Conservation (phyloP, 179 eudicot genomes). For the Silene noctiflora region DNA sequence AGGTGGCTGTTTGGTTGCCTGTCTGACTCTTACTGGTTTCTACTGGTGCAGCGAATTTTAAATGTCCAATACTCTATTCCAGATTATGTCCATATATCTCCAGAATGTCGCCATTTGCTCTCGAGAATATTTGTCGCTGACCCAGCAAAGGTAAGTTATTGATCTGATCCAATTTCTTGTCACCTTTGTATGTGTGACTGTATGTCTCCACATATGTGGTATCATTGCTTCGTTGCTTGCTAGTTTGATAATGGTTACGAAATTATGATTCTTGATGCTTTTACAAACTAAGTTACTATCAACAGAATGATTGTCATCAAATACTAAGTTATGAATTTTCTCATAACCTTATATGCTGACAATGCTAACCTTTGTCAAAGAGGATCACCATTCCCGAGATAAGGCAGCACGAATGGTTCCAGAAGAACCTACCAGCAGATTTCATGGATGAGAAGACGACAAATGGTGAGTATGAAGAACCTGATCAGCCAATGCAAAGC, state of each 20-base stretch:
- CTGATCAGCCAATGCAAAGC: slow-evolving; percentile 90
- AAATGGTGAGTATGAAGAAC: slow-evolving; percentile 69
- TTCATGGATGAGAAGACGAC: slow-evolving; percentile 56
- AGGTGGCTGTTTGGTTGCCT: slow-evolving; percentile 5
- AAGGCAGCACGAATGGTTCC: slow-evolving; percentile 74
- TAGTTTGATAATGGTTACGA: neutral
- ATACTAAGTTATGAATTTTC: neutral
- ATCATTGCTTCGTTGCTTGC: no score
- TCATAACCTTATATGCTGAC: neutral
- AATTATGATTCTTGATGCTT: neutral
- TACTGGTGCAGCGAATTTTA: slow-evolving; percentile 71
- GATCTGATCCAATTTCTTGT: neutral
- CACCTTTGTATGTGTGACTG: neutral
- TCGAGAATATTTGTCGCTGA: slow-evolving; percentile 92
- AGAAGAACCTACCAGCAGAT: slow-evolving; percentile 83
- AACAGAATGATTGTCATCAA: neutral
- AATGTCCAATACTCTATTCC: slow-evolving; percentile 94
- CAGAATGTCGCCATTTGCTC: slow-evolving; percentile 87
- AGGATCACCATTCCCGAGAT: slow-evolving; percentile 82
- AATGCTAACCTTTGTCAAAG: slow-evolving; percentile 34
- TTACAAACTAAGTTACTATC: neutral
- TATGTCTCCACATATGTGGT: no score
- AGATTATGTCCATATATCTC: slow-evolving; percentile 88
- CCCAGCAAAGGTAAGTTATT: slow-evolving; percentile 61
- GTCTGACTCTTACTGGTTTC: slow-evolving; percentile 26